A percentile compares a stretch with the other conserved stretches of the same genome.
Evolutionary conservation across 1,284 basidiomycete species (phyloP).

Genomic region (Malassezia globosa): DNA sequence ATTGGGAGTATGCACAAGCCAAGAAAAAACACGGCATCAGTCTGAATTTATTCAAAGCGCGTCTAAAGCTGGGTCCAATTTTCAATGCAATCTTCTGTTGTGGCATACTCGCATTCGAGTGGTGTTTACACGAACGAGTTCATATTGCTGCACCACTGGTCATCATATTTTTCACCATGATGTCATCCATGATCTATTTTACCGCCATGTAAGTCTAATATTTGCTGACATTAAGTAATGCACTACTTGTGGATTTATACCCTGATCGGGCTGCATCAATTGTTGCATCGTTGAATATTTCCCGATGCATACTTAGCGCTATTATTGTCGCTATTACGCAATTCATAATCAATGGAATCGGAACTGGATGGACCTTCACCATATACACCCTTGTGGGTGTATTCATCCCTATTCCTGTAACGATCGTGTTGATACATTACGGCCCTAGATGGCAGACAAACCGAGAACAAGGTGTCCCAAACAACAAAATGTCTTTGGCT

Average conservation of each 20-base stretch:
- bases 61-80: background rate
- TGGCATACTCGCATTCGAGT: background rate
- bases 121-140: background rate
- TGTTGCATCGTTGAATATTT: constrained; percentile 15
- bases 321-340: constrained; percentile 9
- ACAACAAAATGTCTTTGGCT: background rate
- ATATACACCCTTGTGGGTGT: constrained; percentile 1
- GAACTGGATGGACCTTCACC: constrained; percentile 14
- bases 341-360: constrained; percentile 11
- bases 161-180: constrained; percentile 3
- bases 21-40: background rate
- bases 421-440: background rate
- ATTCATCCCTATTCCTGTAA: background rate
- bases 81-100: background rate
- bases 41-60: background rate
- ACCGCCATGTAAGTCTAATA: background rate
- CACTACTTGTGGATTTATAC: constrained; percentile 12
- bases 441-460: background rate
- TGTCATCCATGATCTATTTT: constrained; percentile 2
- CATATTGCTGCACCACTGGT: constrained; percentile 7
- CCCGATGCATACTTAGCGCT: constrained; percentile 9
- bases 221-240: constrained; percentile 1
- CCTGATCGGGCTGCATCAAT: constrained; percentile 12
- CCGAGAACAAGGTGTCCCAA: background rate
- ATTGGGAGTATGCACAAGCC: constrained; percentile 4